A percentile compares a stretch with the other conserved stretches of the same genome.
phyloP scores from a whole-genome alignment of 2,329 filamentous ascomycete species.

The Stagonosporopsis chrysanthemi region DNA sequence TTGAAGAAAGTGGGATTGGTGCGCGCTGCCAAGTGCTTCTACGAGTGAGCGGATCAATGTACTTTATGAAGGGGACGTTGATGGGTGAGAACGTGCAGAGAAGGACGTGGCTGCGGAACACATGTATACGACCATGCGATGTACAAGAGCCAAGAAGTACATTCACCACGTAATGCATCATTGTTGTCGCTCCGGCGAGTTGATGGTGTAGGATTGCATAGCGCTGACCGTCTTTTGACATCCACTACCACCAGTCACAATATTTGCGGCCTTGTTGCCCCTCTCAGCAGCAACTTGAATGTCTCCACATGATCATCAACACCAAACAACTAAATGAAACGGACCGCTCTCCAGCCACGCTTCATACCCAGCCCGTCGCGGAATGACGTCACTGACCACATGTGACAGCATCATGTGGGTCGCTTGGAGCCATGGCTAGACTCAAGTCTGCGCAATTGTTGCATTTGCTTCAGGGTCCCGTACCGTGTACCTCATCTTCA shows the following conservation, averaged over 20 bases:
- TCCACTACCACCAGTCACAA: background rate
- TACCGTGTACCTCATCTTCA: background rate
- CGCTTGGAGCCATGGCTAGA: slow-evolving; percentile 10
- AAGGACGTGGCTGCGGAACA: background rate
- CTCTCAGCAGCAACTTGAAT: slow-evolving; percentile 3
- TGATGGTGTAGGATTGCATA: background rate
- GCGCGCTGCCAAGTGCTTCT: background rate
- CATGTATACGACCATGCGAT: background rate
- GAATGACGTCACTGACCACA: slow-evolving; percentile 20
- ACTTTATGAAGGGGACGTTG: background rate
- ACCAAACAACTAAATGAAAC: slow-evolving; percentile 2
- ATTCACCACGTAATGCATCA: background rate
- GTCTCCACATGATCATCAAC: slow-evolving; percentile 18
- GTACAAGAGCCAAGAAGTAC: background rate
- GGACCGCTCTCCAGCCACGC: slow-evolving; percentile 2
- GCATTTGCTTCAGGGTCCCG: background rate
- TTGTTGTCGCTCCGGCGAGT: background rate
- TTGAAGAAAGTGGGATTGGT: background rate
- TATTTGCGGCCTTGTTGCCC: background rate
- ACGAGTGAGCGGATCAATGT: background rate
- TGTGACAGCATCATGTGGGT: slow-evolving; percentile 19
- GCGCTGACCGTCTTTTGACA: background rate
- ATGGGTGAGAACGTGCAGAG: background rate
- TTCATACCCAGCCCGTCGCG: slow-evolving; percentile 2
- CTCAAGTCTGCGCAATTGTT: background rate